Conservation (phyloP, 1,284 basidiomycete species). For the Kwoniella shivajii region DNA sequence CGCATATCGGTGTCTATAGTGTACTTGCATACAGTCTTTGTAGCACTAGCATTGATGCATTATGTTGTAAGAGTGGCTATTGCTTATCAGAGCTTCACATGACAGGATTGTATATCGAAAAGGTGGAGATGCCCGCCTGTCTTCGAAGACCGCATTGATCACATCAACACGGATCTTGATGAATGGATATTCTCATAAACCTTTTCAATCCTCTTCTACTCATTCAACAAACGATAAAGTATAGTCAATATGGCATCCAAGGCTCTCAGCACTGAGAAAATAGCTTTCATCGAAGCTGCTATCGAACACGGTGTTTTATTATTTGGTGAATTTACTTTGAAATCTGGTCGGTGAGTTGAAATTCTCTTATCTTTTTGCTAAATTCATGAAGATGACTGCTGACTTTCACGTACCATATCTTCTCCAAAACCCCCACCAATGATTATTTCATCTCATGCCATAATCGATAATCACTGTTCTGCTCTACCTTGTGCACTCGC, state of each 20-base stretch:
- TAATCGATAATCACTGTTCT: not conserved
- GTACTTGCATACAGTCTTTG: no score
- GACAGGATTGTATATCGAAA: no score
- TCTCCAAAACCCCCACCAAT: no score
- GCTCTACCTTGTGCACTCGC: not conserved
- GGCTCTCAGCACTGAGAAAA: constrained; percentile 43
- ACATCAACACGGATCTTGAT: not conserved
- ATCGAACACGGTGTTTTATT: constrained; percentile 63
- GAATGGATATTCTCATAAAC: not conserved
- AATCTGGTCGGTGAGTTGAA: constrained; percentile 82
- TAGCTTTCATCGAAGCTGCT: constrained; percentile 53
- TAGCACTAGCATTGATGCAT: no score
- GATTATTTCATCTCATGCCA: not conserved
- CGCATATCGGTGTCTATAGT: not conserved
- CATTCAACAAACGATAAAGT: not conserved
- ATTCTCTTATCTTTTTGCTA: not conserved
- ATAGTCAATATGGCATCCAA: not conserved
- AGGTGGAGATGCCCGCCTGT: no score
- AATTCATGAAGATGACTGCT: not conserved
- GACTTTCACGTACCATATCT: no score
- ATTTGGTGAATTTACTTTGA: constrained; percentile 87
- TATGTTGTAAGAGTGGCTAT: no score
- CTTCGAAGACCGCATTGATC: no score
- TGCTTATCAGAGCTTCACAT: no score
- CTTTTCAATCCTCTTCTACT: not conserved